phyloP scores from a whole-genome alignment of 163 green algal genomes.

The Chlorella variabilis region DNA sequence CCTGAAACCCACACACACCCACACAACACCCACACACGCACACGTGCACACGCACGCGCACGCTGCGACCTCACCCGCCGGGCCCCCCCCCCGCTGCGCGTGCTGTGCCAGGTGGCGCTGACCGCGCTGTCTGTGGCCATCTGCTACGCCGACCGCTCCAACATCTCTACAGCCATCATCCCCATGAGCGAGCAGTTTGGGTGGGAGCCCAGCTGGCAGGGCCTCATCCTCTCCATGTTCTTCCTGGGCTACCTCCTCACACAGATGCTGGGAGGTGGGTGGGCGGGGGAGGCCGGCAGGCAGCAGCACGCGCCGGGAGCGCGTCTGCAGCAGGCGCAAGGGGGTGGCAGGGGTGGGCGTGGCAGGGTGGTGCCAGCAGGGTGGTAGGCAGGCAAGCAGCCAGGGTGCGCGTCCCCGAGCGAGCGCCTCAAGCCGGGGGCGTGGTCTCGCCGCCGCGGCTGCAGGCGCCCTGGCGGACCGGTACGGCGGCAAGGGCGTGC shows the following conservation, averaged over 20 bases:
- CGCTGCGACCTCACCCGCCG: too few relatives aligned
- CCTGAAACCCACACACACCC: too few relatives aligned
- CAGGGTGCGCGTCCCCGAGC: too few relatives aligned
- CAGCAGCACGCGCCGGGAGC: too few relatives aligned
- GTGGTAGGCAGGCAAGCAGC: not conserved
- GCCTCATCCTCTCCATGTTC: constrained; percentile 77
- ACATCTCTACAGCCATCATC: constrained; percentile 58
- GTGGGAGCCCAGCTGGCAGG: constrained; percentile 56
- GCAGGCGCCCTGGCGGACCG: constrained; percentile 69
- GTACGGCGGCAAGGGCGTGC: constrained; percentile 75
- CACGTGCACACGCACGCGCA: too few relatives aligned
- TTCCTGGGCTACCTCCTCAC: constrained; percentile 77
- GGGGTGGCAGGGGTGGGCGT: too few relatives aligned
- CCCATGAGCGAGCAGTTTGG: constrained; percentile 45
- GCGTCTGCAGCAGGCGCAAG: not conserved
- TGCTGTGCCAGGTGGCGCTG: constrained; percentile 38
- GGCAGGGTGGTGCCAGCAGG: too few relatives aligned
- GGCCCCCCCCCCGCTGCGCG: too few relatives aligned
- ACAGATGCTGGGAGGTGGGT: constrained; percentile 72
- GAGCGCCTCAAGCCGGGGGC: too few relatives aligned
- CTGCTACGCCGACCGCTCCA: constrained; percentile 77
- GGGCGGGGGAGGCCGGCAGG: too few relatives aligned
- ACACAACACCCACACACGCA: too few relatives aligned
- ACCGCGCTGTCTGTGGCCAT: constrained; percentile 70
- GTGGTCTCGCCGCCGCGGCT: too few relatives aligned